Conservation (phyloP, 2,329 filamentous ascomycete species). For the Davidsoniella virescens region DNA sequence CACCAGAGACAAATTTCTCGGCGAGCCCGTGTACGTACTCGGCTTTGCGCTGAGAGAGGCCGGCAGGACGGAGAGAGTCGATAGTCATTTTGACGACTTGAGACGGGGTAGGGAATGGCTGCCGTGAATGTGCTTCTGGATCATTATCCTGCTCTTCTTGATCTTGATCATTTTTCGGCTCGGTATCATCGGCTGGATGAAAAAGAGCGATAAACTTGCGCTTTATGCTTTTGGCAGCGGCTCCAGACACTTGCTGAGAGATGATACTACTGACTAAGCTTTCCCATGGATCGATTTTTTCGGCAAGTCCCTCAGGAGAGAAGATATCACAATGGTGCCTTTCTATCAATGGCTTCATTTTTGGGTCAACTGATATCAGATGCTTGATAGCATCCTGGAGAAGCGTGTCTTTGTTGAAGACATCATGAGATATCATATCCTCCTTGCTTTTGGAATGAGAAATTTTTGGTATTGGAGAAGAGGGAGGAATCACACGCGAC, state of each 20-base stretch:
- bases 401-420: slow-evolving; percentile 49
- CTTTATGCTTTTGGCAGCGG: slow-evolving; percentile 79
- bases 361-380: slow-evolving; percentile 55
- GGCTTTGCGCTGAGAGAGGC: slow-evolving; percentile 84
- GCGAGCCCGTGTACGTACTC: slow-evolving; percentile 85
- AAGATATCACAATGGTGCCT: slow-evolving; percentile 65
- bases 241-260: slow-evolving; percentile 88
- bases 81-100: slow-evolving; percentile 51
- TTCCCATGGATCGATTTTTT: slow-evolving; percentile 77
- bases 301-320: slow-evolving; percentile 63
- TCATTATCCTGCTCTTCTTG: slow-evolving; percentile 14
- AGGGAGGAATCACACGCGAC: slow-evolving; percentile 41
- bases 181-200: slow-evolving; percentile 19
- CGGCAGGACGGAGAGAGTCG: slow-evolving; percentile 60
- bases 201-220: slow-evolving; percentile 69
- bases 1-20: slow-evolving; percentile 59
- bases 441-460: slow-evolving; percentile 37
- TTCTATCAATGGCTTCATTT: slow-evolving; percentile 55
- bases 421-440: slow-evolving; percentile 52
- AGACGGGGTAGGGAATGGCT: slow-evolving; percentile 56
- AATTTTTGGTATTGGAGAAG: slow-evolving; percentile 17
- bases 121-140: background rate
- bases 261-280: slow-evolving; percentile 76
- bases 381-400: slow-evolving; percentile 62
- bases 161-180: slow-evolving; percentile 1